A percentile compares a stretch with the other conserved stretches of the same genome.
Evolutionary conservation across 208 protist species (phyloP).

Genomic region (Entamoeba nuttalli): DNA sequence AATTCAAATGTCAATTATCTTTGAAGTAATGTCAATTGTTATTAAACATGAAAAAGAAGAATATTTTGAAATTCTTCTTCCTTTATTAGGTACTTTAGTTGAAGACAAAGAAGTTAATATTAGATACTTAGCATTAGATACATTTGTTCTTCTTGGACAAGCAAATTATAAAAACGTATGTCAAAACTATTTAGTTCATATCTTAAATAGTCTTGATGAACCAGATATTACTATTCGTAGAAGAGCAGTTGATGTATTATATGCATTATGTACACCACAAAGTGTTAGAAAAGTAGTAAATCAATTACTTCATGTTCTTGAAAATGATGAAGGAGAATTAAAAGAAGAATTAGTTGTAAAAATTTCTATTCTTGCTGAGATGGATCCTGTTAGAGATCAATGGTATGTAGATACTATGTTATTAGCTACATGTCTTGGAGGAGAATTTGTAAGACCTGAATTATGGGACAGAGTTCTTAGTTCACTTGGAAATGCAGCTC

Average conservation of each 20-base stretch:
- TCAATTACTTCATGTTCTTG: not conserved
- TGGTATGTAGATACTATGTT: constrained; percentile 3
- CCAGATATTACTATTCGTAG: not conserved
- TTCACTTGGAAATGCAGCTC: not conserved
- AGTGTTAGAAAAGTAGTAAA: not conserved
- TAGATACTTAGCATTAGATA: not conserved
- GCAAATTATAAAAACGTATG: not conserved
- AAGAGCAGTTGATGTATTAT: not conserved
- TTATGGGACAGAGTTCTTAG: not conserved
- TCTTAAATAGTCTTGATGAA: not conserved
- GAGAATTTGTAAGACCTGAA: not conserved
- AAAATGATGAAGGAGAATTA: not conserved
- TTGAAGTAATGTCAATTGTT: not conserved
- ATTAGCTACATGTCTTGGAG: not conserved
- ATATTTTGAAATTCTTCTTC: not conserved
- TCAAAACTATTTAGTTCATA: not conserved
- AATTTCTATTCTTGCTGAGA: not conserved
- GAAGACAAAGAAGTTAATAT: not conserved
- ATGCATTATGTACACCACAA: not conserved
- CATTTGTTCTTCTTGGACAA: not conserved
- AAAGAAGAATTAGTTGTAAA: constrained; percentile 6
- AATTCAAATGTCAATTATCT: not conserved
- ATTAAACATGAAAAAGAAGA: not conserved
- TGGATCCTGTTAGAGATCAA: not conserved
- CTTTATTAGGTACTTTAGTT: not conserved